Percentiles rank a stretch among this genome's conserved stretches.
These are phyloP conservation scores for Imleria badia DNA, from an alignment of 768 basidiomycete genomes.

Conservation along the genomic window DNA sequence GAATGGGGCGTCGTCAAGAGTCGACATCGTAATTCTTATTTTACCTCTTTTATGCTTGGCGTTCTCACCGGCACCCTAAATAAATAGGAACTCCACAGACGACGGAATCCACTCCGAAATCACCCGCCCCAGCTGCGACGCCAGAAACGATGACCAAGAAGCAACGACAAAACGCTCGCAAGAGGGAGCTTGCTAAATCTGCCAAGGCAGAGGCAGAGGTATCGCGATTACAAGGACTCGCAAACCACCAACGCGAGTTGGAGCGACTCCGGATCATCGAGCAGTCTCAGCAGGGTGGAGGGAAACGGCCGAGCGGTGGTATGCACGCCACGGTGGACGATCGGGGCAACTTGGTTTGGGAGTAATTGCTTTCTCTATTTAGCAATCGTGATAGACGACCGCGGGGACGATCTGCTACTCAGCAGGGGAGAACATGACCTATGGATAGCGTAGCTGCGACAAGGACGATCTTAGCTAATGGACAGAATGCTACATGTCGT, in stretches of 20 bases:
- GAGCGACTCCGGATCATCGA: conserved; percentile 55
- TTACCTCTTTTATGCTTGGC: background rate
- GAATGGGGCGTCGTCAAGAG: conserved; percentile 76
- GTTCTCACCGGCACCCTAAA: background rate
- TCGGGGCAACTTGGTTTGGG: conserved; percentile 60
- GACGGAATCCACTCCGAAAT: conserved; percentile 6
- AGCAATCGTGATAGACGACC: conserved; percentile 8
- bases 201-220: conserved; percentile 55
- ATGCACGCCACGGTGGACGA: conserved; percentile 62
- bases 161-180: conserved; percentile 66
- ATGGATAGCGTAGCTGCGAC: conserved; percentile 16
- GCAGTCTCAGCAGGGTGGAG: conserved; percentile 30
- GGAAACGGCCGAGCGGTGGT: conserved; percentile 46
- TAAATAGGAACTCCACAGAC: conserved; percentile 16
- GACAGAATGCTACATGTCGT: conserved; percentile 22
- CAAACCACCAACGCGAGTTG: conserved; percentile 58
- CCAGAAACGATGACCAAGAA: conserved; percentile 58
- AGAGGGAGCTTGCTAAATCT: conserved; percentile 56
- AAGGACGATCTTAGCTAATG: conserved; percentile 13
- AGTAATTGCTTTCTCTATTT: conserved; percentile 17
- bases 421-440: background rate
- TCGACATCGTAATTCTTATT: conserved; percentile 40
- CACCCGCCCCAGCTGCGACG: conserved; percentile 28
- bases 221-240: conserved; percentile 49
- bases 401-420: conserved; percentile 20